A percentile compares a stretch with the other conserved stretches of the same genome.
Evolutionary conservation across 257 asterid genomes (phyloP).

Genomic region (Jaltomata sinuosa): DNA sequence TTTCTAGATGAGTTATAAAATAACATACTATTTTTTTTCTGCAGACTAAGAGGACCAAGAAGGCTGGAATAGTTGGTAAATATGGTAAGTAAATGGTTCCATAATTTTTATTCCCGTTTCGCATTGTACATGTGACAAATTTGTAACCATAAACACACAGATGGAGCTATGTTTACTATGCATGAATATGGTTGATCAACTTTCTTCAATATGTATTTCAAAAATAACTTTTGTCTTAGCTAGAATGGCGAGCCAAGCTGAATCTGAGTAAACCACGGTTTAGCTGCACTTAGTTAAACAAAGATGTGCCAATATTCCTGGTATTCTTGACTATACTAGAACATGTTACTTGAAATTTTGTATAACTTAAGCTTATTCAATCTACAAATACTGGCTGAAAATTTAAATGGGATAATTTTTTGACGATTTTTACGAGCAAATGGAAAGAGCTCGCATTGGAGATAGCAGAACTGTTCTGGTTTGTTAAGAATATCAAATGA

Average conservation of each 20-base stretch:
- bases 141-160: background rate
- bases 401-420: background rate
- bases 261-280: background rate
- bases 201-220: background rate
- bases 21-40: background rate
- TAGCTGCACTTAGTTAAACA: background rate
- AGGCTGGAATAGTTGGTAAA: constrained; percentile 10
- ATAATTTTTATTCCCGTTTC: background rate
- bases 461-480: background rate
- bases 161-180: background rate
- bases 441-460: background rate
- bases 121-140: background rate
- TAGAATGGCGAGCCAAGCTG: background rate
- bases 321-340: background rate
- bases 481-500: background rate
- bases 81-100: background rate
- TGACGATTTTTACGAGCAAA: background rate
- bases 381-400: background rate
- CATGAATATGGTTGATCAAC: background rate
- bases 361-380: background rate
- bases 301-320: background rate
- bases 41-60: constrained; percentile 15
- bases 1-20: background rate
- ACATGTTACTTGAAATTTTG: background rate
- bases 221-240: background rate